phyloP scores from a whole-genome alignment of 495 filamentous ascomycete species.

The Pseudotulostoma volvatum region DNA sequence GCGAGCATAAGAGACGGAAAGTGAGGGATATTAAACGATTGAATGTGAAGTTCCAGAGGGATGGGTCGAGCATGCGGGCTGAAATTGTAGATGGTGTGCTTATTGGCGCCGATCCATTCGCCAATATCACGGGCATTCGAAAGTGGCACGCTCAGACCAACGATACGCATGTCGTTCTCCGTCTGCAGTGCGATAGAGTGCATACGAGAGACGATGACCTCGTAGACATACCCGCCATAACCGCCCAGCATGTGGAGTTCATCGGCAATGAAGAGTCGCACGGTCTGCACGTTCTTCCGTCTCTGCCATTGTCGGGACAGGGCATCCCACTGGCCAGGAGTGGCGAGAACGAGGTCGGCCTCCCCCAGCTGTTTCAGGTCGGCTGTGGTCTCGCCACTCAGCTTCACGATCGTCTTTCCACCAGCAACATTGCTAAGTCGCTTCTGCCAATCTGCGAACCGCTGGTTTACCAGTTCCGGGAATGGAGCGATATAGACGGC shows the following conservation, averaged over 20 bases:
- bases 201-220: slow-evolving; percentile 93
- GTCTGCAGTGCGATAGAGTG: slow-evolving; percentile 86
- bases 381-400: slow-evolving; percentile 82
- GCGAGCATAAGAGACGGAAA: slow-evolving; percentile 96
- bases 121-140: slow-evolving; percentile 86
- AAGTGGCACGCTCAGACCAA: slow-evolving; percentile 83
- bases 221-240: slow-evolving; percentile 76
- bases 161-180: slow-evolving; percentile 67
- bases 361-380: slow-evolving; percentile 80
- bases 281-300: slow-evolving; percentile 81
- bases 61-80: slow-evolving; percentile 77
- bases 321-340: slow-evolving; percentile 87
- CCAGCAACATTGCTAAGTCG: slow-evolving; percentile 56
- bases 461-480: slow-evolving; percentile 77
- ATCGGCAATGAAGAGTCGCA: slow-evolving; percentile 88
- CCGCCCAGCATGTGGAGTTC: slow-evolving; percentile 95
- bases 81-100: slow-evolving; percentile 98
- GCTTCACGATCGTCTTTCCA: slow-evolving; percentile 84
- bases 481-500: slow-evolving; percentile 93
- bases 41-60: slow-evolving; percentile 84
- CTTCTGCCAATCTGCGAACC: slow-evolving; percentile 67
- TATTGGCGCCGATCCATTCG: slow-evolving; percentile 98
- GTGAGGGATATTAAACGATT: slow-evolving; percentile 90
- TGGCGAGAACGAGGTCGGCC: slow-evolving; percentile 85
- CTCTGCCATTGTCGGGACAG: slow-evolving; percentile 91